phyloP scores from a whole-genome alignment of 2,329 filamentous ascomycete genomes.

The Colletotrichum sp. region DNA sequence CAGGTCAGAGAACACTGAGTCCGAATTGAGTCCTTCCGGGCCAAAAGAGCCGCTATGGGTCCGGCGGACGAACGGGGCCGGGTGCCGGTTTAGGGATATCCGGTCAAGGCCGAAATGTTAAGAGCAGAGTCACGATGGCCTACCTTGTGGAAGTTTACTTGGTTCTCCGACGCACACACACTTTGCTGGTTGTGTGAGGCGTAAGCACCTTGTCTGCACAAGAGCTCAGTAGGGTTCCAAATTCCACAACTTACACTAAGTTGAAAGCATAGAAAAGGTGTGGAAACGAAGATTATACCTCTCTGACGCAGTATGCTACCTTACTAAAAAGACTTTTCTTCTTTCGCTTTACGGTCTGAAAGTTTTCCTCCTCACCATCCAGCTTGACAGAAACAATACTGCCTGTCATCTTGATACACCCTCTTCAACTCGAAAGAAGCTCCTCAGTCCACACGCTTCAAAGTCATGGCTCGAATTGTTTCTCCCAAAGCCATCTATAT shows the following conservation, averaged over 20 bases:
- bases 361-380: not conserved
- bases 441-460: not conserved
- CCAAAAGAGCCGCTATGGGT: not conserved
- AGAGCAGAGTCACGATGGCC: not conserved
- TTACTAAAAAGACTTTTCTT: not conserved
- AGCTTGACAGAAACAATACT: not conserved
- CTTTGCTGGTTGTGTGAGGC: not conserved
- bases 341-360: not conserved
- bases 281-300: not conserved
- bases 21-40: not conserved
- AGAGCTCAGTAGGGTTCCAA: not conserved
- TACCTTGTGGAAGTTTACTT: not conserved
- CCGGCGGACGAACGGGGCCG: not conserved
- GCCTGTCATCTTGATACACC: not conserved
- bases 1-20: not conserved
- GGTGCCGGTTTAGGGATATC: not conserved
- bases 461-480: not conserved
- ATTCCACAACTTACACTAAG: not conserved
- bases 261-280: not conserved
- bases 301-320: not conserved
- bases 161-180: not conserved
- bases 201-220: not conserved
- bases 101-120: not conserved
- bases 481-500: not conserved
- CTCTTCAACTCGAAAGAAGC: not conserved